Conservation (phyloP, 108 stramenopile genomes). For the Cylindrotheca fusiformis region DNA sequence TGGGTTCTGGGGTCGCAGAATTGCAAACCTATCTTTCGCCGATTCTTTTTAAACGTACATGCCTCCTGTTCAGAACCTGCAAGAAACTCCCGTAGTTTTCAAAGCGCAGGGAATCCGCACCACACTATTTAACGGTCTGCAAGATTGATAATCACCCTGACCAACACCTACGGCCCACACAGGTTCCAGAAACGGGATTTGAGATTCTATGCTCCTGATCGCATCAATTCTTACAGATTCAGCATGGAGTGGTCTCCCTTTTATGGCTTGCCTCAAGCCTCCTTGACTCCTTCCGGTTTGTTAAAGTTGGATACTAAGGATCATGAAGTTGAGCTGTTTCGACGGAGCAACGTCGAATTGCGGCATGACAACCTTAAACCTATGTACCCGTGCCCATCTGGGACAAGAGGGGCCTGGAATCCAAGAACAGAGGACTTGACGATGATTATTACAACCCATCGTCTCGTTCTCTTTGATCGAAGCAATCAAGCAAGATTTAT, state of each 20-base stretch:
- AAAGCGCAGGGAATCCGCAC: too few species aligned
- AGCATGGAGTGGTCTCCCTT: slow-evolving; percentile 64
- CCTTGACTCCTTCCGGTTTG: slow-evolving; percentile 71
- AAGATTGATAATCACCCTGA: too few species aligned
- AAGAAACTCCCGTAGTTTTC: too few species aligned
- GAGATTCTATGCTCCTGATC: too few species aligned
- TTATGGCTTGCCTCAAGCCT: slow-evolving; percentile 53
- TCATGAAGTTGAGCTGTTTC: slow-evolving; percentile 65
- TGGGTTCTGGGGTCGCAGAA: too few species aligned
- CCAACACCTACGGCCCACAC: too few species aligned
- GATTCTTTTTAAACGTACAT: too few species aligned
- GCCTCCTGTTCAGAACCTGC: too few species aligned
- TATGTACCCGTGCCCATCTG: slow-evolving; percentile 31
- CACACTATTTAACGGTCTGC: too few species aligned
- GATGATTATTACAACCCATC: slow-evolving; percentile 58
- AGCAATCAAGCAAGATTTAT: slow-evolving; percentile 40
- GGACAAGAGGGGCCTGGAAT: slow-evolving; percentile 16
- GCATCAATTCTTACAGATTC: too few species aligned
- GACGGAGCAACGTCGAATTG: slow-evolving; percentile 51
- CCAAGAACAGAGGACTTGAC: slow-evolving; percentile 14
- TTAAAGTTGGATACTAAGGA: slow-evolving; percentile 55
- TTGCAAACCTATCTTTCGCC: too few species aligned
- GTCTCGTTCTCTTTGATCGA: slow-evolving; percentile 40
- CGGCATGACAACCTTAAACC: slow-evolving; percentile 45
- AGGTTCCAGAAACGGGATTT: too few species aligned